A percentile compares a stretch with the other conserved stretches of the same genome.
Evolutionary conservation across 2,329 filamentous ascomycete species (phyloP).

Genomic region (Alternaria postmessia): DNA sequence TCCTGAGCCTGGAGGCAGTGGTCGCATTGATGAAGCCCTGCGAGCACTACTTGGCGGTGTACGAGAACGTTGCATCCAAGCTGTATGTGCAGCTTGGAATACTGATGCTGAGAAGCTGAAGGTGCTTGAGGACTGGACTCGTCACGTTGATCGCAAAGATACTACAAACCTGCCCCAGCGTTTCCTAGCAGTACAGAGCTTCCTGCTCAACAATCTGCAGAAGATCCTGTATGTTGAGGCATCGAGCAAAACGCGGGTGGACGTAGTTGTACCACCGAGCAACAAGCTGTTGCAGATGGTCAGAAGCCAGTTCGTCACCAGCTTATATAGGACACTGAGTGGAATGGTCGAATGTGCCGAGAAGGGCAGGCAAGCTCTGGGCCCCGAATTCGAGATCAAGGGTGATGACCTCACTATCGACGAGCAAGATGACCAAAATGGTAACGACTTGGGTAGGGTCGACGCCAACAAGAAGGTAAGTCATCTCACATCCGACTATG

Average conservation of each 20-base stretch:
- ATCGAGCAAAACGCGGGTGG: slow-evolving; percentile 75
- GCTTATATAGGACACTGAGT: slow-evolving; percentile 90
- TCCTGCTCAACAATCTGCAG: slow-evolving; percentile 85
- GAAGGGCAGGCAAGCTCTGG: slow-evolving; percentile 70
- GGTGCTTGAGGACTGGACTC: slow-evolving; percentile 91
- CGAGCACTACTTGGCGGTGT: slow-evolving; percentile 77
- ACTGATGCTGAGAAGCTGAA: slow-evolving; percentile 93
- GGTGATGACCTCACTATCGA: slow-evolving; percentile 58
- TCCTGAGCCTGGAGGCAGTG: slow-evolving; percentile 63
- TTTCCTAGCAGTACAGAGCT: slow-evolving; percentile 85
- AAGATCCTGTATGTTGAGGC: slow-evolving; percentile 95
- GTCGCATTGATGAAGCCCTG: slow-evolving; percentile 70
- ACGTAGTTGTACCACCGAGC: slow-evolving; percentile 86
- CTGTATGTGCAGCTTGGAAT: slow-evolving; percentile 90
- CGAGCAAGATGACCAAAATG: slow-evolving; percentile 35
- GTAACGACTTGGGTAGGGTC: slow-evolving; percentile 39
- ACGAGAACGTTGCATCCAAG: slow-evolving; percentile 84
- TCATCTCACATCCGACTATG: background rate
- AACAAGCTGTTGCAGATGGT: slow-evolving; percentile 91
- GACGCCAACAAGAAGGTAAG: slow-evolving; percentile 49
- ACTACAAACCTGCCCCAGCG: slow-evolving; percentile 89
- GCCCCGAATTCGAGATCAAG: slow-evolving; percentile 63
- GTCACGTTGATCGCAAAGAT: slow-evolving; percentile 80
- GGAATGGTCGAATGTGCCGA: slow-evolving; percentile 98
- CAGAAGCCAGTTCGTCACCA: slow-evolving; percentile 88